Conservation (phyloP, 208 protist genomes). For the Leishmania gerbilli region DNA sequence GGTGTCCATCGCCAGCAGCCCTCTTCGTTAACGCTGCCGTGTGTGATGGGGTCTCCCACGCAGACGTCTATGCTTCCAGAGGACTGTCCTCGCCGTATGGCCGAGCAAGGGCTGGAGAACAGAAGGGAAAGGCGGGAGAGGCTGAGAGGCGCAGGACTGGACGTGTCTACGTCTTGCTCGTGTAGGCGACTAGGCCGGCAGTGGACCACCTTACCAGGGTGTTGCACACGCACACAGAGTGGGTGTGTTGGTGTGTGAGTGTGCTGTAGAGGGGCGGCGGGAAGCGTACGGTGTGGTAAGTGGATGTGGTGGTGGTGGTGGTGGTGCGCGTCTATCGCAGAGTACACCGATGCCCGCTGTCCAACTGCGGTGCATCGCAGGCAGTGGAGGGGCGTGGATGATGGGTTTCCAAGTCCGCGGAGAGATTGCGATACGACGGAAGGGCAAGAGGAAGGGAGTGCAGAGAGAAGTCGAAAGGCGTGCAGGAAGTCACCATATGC, state of each 20-base stretch:
- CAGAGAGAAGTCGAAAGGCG: not conserved
- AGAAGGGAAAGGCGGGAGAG: not conserved
- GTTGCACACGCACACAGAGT: not conserved
- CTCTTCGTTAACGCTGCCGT: not conserved
- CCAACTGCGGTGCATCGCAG: not conserved
- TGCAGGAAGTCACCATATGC: not conserved
- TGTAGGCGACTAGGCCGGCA: not conserved
- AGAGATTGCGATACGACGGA: not conserved
- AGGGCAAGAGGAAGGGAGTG: not conserved
- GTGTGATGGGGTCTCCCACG: not conserved
- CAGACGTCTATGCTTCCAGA: not conserved
- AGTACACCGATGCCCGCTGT: not conserved
- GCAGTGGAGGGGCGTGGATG: not conserved
- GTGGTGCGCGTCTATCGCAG: not conserved
- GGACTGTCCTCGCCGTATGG: not conserved
- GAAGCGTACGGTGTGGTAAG: not conserved
- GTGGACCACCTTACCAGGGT: not conserved
- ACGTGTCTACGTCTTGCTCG: not conserved
- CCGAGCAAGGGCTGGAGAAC: not conserved
- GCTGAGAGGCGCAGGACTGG: not conserved
- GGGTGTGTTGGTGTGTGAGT: no score
- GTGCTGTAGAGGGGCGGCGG: not conserved
- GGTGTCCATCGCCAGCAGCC: conserved; percentile 26
- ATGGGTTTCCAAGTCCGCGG: not conserved
- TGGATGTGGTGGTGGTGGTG: not conserved